Base-by-base conservation (phyloP, 164 flowering plant species). In the Hamamelis virginiana region DNA sequence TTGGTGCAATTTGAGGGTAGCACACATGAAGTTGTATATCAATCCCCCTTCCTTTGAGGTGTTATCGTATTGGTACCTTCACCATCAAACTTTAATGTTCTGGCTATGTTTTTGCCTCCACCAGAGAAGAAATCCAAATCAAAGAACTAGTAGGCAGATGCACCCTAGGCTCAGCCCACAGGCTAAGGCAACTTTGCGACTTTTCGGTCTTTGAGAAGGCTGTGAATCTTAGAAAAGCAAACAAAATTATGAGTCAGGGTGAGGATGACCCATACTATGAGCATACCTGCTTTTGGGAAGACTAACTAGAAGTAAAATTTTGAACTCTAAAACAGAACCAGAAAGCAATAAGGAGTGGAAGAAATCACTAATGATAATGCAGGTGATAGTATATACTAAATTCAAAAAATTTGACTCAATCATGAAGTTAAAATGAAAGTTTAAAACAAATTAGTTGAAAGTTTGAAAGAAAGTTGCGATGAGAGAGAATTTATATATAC, bases 81-180 rank as follows among this genome's bases (percentile, higher is more conserved):
- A n/a, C n/a, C n/a, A n/a, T n/a, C n/a, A n/a, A n/a, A n/a, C n/a
- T n/a, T n/a, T n/a, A n/a, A n/a, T n/a, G n/a, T n/a, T n/a, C 74
- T 91, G 76, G 83, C 85, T 88, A 72, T 80, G 79, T 73, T 83
- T 84, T 28, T 78, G 87, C 68, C 89, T 85, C 97, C 96, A 86
- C 94, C 96, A 92, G 22, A 88, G 82, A 63, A 87, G 78, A 59
- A 88, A 77, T 43, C 91, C 97, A 63, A 92, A 80, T 50, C 89
- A 92, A 64, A 86, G 69, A 68, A 87, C 66, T 9, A 94, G 79
- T 9, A 94, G 81, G 76, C 85, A 81, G 72, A 87, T 74, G 77
- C 94, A 85, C 9, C 86, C 91, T 15, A 91, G 79, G 77, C 86
- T 92, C 59, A 84, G 66, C 9, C 92, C 97, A 50, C 91, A 72